Base-by-base conservation (phyloP, 163 green algal species). In the Scenedesmus sp. region DNA sequence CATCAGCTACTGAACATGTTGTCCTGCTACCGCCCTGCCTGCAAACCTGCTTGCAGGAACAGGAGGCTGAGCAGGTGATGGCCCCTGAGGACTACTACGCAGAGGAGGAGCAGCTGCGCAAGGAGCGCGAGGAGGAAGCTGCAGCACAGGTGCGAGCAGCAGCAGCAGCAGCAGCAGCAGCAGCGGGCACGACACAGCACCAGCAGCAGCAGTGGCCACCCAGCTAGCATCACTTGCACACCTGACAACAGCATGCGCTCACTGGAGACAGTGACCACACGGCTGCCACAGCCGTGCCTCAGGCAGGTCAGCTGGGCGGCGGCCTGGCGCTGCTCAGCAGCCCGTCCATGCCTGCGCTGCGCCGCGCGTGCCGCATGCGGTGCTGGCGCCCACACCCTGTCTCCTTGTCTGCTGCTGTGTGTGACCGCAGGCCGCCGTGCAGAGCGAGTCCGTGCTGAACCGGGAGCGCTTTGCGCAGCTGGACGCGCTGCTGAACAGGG, bases 401-500 rank as follows among this genome's bases (percentile, higher is more conserved):
- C 9, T 12, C 18, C 37, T n/a, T 13, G 33, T 15, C 68, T 76
- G n/a, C 30, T 85, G 53, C 83, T 88, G 79, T 24, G 0, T 15
- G 22, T 16, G 13, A 20, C 37, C 51, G 35, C 46, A 80, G 33
- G 82, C 89, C 18, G 35, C 79, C 43, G 59, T 68, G 9, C 9
- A 30, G 22, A n/a, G 70, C 24, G 37, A 91, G 61, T 43, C 81
- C 26, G 59, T 83, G 7, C 46, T 94, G 73, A 91, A 70, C 81
- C 68, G 46, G 26, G n/a, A 85, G 35, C 82, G 81, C 42, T 94
- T 93, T 51, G 73, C 90, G 16, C 94, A 98, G 90, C 95, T 99
- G 86, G 96, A 99, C 78, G 56, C 90, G 49, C 95, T 99, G 87
- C 94, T 99, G 4, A 95, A 97, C 81, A 93, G 96, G 90, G 96